These are phyloP conservation scores for Colletotrichum filicis DNA, from an alignment of 2,329 filamentous ascomycete genomes.

Conservation along the genomic window DNA sequence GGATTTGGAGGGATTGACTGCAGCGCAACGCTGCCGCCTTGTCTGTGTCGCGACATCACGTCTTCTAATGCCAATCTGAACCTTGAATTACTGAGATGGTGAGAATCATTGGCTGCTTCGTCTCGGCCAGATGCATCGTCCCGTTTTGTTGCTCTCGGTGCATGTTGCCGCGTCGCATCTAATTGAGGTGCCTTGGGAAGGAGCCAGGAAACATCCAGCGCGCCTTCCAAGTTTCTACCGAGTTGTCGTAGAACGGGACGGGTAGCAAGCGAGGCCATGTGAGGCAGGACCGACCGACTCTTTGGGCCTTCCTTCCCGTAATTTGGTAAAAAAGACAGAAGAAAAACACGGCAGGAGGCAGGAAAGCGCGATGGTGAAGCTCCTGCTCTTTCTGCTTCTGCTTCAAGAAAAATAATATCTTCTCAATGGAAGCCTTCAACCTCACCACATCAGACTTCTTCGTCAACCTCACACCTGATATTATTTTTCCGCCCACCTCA, in stretches of 20 bases:
- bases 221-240: too few relatives aligned
- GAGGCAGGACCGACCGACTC: not conserved
- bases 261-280: not conserved
- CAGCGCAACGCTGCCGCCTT: too few relatives aligned
- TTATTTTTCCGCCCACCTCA: not conserved
- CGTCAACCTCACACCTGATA: not conserved
- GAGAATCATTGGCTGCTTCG: too few relatives aligned
- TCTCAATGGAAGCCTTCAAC: not conserved
- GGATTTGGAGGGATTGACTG: too few relatives aligned
- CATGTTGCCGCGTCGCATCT: too few relatives aligned
- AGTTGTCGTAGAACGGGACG: not conserved
- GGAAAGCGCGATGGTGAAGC: not conserved
- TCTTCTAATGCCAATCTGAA: too few relatives aligned
- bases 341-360: not conserved
- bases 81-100: too few relatives aligned
- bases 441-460: not conserved
- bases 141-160: too few relatives aligned
- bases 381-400: not conserved
- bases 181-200: too few relatives aligned
- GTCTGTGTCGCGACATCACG: too few relatives aligned
- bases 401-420: not conserved
- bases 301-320: not conserved
- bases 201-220: too few relatives aligned
- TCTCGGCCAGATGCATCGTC: too few relatives aligned
- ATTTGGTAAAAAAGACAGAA: not conserved